Conservation (phyloP, 495 filamentous ascomycete species). For the Choiromyces venosus region DNA sequence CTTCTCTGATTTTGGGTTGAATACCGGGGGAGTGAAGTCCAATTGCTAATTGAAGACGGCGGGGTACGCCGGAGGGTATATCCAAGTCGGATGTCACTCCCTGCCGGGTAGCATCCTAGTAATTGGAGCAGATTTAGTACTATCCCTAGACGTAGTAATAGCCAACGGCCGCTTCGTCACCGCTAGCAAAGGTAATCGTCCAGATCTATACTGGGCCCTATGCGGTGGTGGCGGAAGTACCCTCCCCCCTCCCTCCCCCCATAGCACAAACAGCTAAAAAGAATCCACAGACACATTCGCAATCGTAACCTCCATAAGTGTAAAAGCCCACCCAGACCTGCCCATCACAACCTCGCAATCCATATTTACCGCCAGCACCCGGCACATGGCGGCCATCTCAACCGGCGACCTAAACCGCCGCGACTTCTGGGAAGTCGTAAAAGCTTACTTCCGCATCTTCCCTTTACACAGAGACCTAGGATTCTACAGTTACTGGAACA, state of each 20-base stretch:
- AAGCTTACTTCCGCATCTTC: slow-evolving; percentile 49
- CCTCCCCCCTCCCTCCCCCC: background rate
- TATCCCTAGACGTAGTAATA: slow-evolving; percentile 51
- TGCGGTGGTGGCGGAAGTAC: slow-evolving; percentile 48
- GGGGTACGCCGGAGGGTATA: slow-evolving; percentile 50
- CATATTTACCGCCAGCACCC: slow-evolving; percentile 45
- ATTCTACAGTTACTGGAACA: slow-evolving; percentile 53
- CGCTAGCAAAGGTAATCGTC: slow-evolving; percentile 49
- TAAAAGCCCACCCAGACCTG: slow-evolving; percentile 48
- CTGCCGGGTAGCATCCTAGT: slow-evolving; percentile 52
- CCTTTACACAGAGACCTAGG: slow-evolving; percentile 42
- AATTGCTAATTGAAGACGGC: slow-evolving; percentile 46
- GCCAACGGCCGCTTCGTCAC: slow-evolving; percentile 51
- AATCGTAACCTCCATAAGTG: slow-evolving; percentile 50
- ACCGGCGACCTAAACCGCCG: slow-evolving; percentile 38
- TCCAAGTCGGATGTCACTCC: slow-evolving; percentile 58
- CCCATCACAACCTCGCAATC: slow-evolving; percentile 46
- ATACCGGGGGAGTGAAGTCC: too few species aligned
- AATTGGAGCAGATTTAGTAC: slow-evolving; percentile 53
- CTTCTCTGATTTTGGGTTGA: background rate
- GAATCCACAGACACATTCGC: slow-evolving; percentile 47
- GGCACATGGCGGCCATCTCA: slow-evolving; percentile 26
- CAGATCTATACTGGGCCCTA: slow-evolving; percentile 55
- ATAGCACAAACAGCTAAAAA: background rate
- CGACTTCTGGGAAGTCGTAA: slow-evolving; percentile 51